A percentile compares a stretch with the other conserved stretches of the same genome.
Evolutionary conservation across 148 eudicot species (phyloP).

Genomic region (Rhododendron mucronatum): DNA sequence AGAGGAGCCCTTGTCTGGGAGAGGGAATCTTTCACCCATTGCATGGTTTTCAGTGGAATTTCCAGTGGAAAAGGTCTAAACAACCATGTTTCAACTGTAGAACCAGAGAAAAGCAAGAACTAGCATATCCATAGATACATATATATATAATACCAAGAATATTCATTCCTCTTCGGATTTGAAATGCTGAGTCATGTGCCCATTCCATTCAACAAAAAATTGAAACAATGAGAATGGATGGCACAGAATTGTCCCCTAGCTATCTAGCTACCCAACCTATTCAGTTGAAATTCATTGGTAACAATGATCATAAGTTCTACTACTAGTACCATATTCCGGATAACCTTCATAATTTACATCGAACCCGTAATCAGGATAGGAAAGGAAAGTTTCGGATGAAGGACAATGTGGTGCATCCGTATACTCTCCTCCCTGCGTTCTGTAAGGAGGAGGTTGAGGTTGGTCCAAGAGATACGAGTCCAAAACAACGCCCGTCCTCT

Average conservation of each 20-base stretch:
- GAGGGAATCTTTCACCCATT: too few relatives aligned
- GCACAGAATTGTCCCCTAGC: constrained; percentile 30
- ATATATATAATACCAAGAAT: not conserved
- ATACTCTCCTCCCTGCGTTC: constrained; percentile 12
- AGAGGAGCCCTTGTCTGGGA: not conserved
- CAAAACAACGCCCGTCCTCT: constrained; percentile 42
- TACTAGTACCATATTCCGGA: constrained; percentile 21
- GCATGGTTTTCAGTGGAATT: not conserved
- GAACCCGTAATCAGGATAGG: constrained; percentile 24
- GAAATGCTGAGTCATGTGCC: constrained; percentile 31
- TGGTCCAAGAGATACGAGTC: constrained; percentile 27
- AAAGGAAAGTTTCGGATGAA: constrained; percentile 18
- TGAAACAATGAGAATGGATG: constrained; percentile 35
- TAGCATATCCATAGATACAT: not conserved
- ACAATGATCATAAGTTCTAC: constrained; percentile 32
- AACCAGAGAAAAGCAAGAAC: not conserved
- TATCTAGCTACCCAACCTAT: constrained; percentile 13
- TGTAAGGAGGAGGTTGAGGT: constrained; percentile 27
- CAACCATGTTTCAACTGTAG: not conserved
- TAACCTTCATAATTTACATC: constrained; percentile 36
- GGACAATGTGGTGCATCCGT: constrained; percentile 13
- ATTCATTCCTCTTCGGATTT: constrained; percentile 13
- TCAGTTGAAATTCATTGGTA: constrained; percentile 15
- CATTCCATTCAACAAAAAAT: constrained; percentile 37
- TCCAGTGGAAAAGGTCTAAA: not conserved